phyloP scores from a whole-genome alignment of 106 monocot genomes.

The Ottelia alismoides region DNA sequence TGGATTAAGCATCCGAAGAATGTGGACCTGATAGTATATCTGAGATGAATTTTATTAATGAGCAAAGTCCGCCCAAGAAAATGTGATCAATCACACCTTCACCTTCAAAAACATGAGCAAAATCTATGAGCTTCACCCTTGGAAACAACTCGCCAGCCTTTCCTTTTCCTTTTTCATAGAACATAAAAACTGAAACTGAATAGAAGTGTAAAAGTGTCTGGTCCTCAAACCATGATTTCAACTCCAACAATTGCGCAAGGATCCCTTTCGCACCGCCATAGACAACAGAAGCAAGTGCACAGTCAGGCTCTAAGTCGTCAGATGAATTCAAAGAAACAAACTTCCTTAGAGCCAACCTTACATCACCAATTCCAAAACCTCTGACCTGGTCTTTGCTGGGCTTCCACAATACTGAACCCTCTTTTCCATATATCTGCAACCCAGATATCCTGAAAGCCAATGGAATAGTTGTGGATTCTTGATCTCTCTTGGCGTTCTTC shows the following conservation, averaged over 20 bases:
- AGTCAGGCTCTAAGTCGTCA: background rate
- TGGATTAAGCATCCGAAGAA: no score
- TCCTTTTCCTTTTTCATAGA: constrained; percentile 11
- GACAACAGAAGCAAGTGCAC: constrained; percentile 15
- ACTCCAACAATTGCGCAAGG: constrained; percentile 33
- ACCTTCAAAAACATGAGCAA: constrained; percentile 46
- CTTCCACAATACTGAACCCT: background rate
- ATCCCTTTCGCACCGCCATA: constrained; percentile 32
- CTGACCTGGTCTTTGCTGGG: constrained; percentile 2
- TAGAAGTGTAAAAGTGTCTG: constrained; percentile 69
- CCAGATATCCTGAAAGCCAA: constrained; percentile 57
- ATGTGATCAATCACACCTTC: constrained; percentile 60
- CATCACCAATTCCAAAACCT: background rate
- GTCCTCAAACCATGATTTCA: constrained; percentile 74
- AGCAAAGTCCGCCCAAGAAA: constrained; percentile 54
- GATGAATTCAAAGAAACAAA: constrained; percentile 8
- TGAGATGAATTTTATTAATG: constrained; percentile 49
- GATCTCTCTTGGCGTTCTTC: no score
- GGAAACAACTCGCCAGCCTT: no score
- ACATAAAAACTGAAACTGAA: constrained; percentile 36
- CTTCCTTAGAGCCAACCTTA: background rate
- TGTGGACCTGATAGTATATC: no score
- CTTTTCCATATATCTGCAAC: constrained; percentile 22
- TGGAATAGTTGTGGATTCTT: constrained; percentile 22
- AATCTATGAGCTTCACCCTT: constrained; percentile 47